Evolutionary conservation across 257 asterid species (phyloP).

Genomic region (Nicotiana tomentosiformis): DNA sequence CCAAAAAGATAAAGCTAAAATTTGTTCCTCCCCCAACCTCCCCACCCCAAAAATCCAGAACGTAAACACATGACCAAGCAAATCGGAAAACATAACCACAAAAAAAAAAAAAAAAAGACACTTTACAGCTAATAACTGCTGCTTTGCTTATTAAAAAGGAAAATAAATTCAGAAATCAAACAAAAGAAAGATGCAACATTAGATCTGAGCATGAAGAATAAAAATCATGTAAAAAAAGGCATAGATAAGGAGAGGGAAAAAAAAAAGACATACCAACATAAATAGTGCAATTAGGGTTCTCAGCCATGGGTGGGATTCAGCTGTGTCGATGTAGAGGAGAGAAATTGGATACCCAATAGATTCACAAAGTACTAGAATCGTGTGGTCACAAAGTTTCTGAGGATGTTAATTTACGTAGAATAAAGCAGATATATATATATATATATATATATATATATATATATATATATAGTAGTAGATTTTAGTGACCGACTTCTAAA

Average conservation of each 20-base stretch:
- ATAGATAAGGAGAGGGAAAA: neutral
- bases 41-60: neutral
- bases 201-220: neutral
- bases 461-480: neutral
- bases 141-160: neutral
- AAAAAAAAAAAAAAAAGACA: neutral
- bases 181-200: neutral
- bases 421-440: neutral
- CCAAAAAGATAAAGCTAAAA: neutral
- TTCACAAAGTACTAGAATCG: neutral
- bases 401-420: neutral
- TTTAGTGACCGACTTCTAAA: neutral
- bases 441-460: no score
- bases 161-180: neutral
- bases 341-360: neutral
- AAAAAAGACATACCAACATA: slow-evolving; percentile 47
- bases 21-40: no score
- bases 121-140: neutral
- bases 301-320: slow-evolving; percentile 37
- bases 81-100: neutral
- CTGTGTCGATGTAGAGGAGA: neutral
- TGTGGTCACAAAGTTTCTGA: neutral
- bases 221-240: neutral
- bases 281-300: slow-evolving; percentile 40
- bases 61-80: neutral